Base-by-base conservation (phyloP, 2,329 filamentous ascomycete genomes). In the Fusarium acutatum region DNA sequence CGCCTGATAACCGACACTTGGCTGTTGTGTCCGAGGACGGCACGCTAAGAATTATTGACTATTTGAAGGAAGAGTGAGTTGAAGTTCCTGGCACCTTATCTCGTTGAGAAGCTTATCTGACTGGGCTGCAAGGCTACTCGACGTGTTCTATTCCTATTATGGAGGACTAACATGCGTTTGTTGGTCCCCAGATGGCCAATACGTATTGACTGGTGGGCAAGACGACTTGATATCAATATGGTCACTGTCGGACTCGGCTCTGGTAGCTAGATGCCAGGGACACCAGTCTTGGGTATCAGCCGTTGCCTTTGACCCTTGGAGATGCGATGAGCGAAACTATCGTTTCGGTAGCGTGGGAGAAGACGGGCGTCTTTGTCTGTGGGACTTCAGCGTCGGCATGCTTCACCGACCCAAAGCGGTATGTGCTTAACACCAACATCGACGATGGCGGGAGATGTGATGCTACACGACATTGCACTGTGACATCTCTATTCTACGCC, bases 341-440 rank as follows among this genome's bases (percentile, higher is more conserved):
- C 90, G 96, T 4, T 97, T 99, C 78, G 96, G 96, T 35, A 97
- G 94, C 78, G 96, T 99, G 2, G 96, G 96, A 20, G 96, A 98
- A 80, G 96, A 99, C 81, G 94, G 95, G 77, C 89, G 95, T 64
- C 85, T 99, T 24, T 90, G 97, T 67, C 86, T 99, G 18, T 99
- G 96, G 96, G 96, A 99, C 84, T 99, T 99, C 81, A 97, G 92
- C 74, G 94, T 97, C 46, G 95, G 95, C 76, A 98, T 98, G 96
- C 87, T 99, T 77, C 94, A 97, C 82, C 89, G 95, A 68, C 96
- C 96, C 26, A 96, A 96, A 83, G 92, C 90, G 75, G 93, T 95
- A 85, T 79, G 93, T 88, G 20, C 32, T 38, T 28, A 59, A 57
- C 28, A 41, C 34, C 41, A 40, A 6, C 32, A 32, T 50, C 24